Base-by-base conservation (phyloP, 768 basidiomycete genomes). In the Russula lepida region DNA sequence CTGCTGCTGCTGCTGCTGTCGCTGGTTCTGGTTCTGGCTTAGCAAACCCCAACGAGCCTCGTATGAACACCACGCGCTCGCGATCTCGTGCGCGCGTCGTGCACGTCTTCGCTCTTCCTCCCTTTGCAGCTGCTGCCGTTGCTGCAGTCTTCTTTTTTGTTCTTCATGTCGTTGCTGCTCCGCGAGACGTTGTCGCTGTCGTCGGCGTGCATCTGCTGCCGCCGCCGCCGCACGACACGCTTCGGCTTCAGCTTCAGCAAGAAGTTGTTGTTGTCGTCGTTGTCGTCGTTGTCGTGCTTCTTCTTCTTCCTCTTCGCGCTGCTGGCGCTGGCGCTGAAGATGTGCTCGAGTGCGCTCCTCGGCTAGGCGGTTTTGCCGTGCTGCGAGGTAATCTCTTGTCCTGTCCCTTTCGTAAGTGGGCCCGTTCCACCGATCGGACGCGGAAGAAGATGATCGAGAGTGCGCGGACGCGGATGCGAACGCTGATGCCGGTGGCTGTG, bases 21-120 rank as follows among this genome's bases (percentile, higher is more conserved):
- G 35, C 15, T 35, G 35, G 35, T 35, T 35, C 64, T 57, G 41
- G 39, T 89, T 71, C 48, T 73, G 67, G 86, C 86, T 88, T 4
- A 82, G 80, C 32, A 82, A 76, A 6, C 76, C 59, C 68, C 79
- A 80, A 48, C 76, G 75, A 67, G 61, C 81, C 78, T 69, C 66
- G 71, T 64, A 64, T n/a, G 50, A 70, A 62, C 53, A 63, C 69
- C 68, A 75, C 69, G 59, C 67, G 66, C 58, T 68, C 65, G 70
- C 73, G 65, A 72, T 72, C 63, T 72, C 70, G 61, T 75, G 75
- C 55, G 69, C 63, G 41, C 70, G 70, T 69, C 72, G 72, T 48
- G 72, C 70, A 64, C 77, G 71, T 43, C 70, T 73, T 66, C 74
- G 70, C 67, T 74, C 72, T 68, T 84, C 82, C 25, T 76, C 75